Evolutionary conservation across 257 asterid genomes (phyloP), one percentile per base, ranked within the genome.

Genomic region (Solanum ossicruentum): DNA sequence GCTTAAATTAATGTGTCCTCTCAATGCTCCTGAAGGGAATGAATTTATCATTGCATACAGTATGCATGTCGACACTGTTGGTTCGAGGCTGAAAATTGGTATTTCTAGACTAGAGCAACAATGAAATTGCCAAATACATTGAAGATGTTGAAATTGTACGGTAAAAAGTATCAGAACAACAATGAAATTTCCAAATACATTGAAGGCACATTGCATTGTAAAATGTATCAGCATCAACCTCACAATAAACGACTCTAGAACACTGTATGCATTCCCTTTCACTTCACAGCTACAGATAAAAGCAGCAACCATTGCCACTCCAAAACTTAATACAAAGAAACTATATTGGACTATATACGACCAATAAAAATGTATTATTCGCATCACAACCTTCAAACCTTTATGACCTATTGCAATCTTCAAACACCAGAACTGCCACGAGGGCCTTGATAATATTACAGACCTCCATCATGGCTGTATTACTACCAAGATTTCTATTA

Each of bases 361-460:
- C 80, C 39, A 17, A n/a, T 12, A 23, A 52, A 58, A 72, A 28
- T 52, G 36, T 23, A 41, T 89, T 84, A 88, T 89, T 89, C 54
- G 41, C 80, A 43, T 83, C 55, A 86, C 83, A 84, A 6, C 80
- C 84, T 83, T 73, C 84, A 84, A 75, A 43, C 58, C 72, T 84
- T 82, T 65, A 80, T 26, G 84, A 85, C 21, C 82, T 60, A 45
- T 18, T 77, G 72, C 36, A 79, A 84, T 78, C 86, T 81, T 83
- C 17, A 52, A 79, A 57, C 57, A 83, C 83, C 84, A 39, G 32
- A 81, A 86, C 83, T 84, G 82, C 55, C 86, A 63, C 10, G 12
- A 82, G 85, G 18, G 87, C 86, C 77, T 85, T 85, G 54, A 63
- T 82, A 85, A 87, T 84, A 81, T 92, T 84, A 87, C 89, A 87